These are phyloP conservation scores for Paspalum notatum DNA, from an alignment of 176 grass and related monocot species.

Conservation along the genomic window DNA sequence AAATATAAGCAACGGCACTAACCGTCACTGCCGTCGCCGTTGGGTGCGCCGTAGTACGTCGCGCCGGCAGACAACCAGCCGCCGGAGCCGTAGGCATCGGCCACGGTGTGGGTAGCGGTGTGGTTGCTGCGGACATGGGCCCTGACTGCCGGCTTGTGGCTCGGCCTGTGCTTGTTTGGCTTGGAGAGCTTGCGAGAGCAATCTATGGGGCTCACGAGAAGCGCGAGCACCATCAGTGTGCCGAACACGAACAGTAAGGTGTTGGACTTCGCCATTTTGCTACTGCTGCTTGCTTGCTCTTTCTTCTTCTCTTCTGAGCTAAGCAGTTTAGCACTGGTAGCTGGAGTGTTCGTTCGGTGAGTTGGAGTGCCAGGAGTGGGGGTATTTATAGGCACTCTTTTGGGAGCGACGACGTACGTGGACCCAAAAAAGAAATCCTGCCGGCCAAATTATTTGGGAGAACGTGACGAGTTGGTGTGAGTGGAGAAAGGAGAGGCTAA, in stretches of 20 bases:
- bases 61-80: slow-evolving; percentile 67
- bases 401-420: slow-evolving; percentile 26
- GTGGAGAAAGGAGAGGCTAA: neutral
- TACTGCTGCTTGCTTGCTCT: neutral
- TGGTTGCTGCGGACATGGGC: slow-evolving; percentile 5
- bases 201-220: slow-evolving; percentile 53
- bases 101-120: slow-evolving; percentile 26
- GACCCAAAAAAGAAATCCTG: slow-evolving; percentile 4
- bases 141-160: slow-evolving; percentile 5
- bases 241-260: slow-evolving; percentile 7
- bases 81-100: slow-evolving; percentile 31
- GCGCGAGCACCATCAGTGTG: slow-evolving; percentile 33
- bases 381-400: slow-evolving; percentile 43
- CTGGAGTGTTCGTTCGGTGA: slow-evolving; percentile 35
- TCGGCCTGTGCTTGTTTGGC: slow-evolving; percentile 8
- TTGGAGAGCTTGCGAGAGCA: slow-evolving; percentile 51
- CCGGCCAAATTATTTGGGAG: slow-evolving; percentile 42
- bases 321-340: slow-evolving; percentile 8
- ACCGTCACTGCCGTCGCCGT: slow-evolving; percentile 83
- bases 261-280: slow-evolving; percentile 46
- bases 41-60: slow-evolving; percentile 77
- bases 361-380: slow-evolving; percentile 16
- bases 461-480: slow-evolving; percentile 56
- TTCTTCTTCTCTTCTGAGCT: neutral
- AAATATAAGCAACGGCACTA: slow-evolving; percentile 8